Percentiles rank a stretch among this genome's conserved stretches.
Conservation (phyloP, 441 rosid genomes). For the Erodium moschatum region DNA sequence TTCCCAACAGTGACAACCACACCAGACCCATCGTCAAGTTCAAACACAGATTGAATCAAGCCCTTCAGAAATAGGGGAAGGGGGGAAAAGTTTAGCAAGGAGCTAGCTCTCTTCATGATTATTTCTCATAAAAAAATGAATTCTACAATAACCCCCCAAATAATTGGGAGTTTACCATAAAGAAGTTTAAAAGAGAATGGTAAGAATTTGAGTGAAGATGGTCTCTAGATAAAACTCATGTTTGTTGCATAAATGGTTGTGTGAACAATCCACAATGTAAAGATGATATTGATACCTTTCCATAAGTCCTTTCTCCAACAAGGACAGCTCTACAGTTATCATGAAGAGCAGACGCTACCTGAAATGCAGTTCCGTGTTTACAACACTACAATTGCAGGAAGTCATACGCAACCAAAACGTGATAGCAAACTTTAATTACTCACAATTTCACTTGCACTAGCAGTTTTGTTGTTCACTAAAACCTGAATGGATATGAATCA, state of each 20-base stretch:
- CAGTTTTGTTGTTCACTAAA: conserved; percentile 81
- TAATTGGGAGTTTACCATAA: neutral
- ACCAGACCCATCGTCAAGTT: conserved; percentile 87
- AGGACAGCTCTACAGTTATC: conserved; percentile 89
- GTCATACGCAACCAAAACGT: neutral
- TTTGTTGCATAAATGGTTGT: neutral
- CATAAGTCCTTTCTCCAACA: conserved; percentile 79
- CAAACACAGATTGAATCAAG: conserved; percentile 80
- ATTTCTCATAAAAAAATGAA: too few relatives aligned
- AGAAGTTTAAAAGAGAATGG: neutral
- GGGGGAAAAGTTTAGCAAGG: too few relatives aligned
- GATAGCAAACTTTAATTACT: conserved; percentile 24
- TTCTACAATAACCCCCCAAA: neutral
- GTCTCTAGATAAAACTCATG: neutral
- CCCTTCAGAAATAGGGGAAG: conserved; percentile 39
- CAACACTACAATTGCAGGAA: neutral
- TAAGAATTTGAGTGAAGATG: neutral
- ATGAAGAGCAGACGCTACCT: conserved; percentile 97
- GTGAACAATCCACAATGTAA: neutral
- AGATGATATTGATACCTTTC: conserved; percentile 49
- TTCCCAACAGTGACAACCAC: conserved; percentile 77
- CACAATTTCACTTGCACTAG: conserved; percentile 94
- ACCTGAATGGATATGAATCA: conserved; percentile 39
- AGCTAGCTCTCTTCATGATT: too few relatives aligned
- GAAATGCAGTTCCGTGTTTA: conserved; percentile 21